These are phyloP conservation scores for Prinsepia uniflora DNA, from an alignment of 306 rosid species.

Conservation along the genomic window DNA sequence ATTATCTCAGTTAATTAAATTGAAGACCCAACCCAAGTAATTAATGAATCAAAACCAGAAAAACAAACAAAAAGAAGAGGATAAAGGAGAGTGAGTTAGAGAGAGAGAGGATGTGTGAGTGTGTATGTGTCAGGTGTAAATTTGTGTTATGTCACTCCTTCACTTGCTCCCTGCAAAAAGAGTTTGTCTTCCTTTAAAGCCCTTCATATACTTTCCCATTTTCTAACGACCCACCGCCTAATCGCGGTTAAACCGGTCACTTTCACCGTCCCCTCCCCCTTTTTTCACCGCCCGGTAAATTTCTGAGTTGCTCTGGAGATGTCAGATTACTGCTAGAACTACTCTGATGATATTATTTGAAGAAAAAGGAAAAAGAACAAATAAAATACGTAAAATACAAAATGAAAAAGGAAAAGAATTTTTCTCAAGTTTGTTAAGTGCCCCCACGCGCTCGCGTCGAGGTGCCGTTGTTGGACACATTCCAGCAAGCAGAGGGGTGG, in stretches of 20 bases:
- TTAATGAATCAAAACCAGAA: neutral
- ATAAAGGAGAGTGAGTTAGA: neutral
- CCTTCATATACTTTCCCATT: constrained; percentile 58
- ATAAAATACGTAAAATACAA: neutral
- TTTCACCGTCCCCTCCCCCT: constrained; percentile 4
- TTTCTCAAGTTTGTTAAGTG: neutral
- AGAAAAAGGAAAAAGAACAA: neutral
- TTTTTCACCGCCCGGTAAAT: constrained; percentile 21
- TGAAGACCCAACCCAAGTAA: neutral
- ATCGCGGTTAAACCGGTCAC: constrained; percentile 42
- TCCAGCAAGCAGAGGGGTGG: neutral
- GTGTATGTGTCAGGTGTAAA: constrained; percentile 6
- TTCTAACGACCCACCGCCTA: constrained; percentile 38
- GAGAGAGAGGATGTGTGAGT: neutral
- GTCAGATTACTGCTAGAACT: constrained; percentile 8
- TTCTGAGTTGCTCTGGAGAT: neutral
- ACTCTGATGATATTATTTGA: neutral
- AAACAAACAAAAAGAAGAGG: neutral
- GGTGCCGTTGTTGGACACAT: neutral
- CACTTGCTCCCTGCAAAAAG: constrained; percentile 26
- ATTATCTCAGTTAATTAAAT: neutral
- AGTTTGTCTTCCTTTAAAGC: constrained; percentile 21
- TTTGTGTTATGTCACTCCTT: constrained; percentile 11
- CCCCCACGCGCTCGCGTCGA: neutral
- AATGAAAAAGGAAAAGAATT: neutral